Base-by-base conservation (phyloP, 129 eudicot genomes). In the Pseudognaphalium luteoalbum region DNA sequence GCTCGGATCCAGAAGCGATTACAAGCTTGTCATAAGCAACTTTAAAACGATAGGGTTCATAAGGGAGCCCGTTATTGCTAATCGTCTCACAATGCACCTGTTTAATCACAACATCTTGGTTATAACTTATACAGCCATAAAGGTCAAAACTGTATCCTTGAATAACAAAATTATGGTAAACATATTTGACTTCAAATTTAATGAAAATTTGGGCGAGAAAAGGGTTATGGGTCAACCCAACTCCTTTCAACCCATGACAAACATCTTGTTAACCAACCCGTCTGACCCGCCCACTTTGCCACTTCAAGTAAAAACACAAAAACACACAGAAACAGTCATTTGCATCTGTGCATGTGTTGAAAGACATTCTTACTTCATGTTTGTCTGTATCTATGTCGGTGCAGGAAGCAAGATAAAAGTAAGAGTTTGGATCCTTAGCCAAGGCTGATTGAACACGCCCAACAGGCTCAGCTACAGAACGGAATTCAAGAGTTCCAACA, bases 1-100 rank as follows among this genome's bases (percentile, higher is more conserved):
- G 93, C 59, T 93, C 98, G 33, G 98, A 80, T 77, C 98, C 98
- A 66, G 90, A 79, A 68, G 96, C 98, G 41, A 93, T 93, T 60
- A 93, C 97, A 65, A 93, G 98, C 88, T 93, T 93, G 83, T 93
- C 98, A 71, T 93, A 93, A 60, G 98, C 83, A 56, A 93, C 97
- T 80, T 88, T 90, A 61, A 93, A 93, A 19, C 81, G 77, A 58
- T 82, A 87, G 52, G 89, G 89, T 75, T 87, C 87, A 12, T 70
- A 25, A 62, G 83, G 52, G 3, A 75, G 74, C 61, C 80, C 91
- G n/a, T 75, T 83, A 47, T 85, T 82, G 10, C 81, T 60, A 73
- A 62, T 84, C 0, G 98, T 83, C 81, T 88, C 90, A 82, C 98
- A 93, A 74, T 82, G 83, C 76, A 91, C 91, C 96, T 93, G 81